These are phyloP conservation scores for Cladosporium velox DNA, from an alignment of 2,329 filamentous ascomycete species.

Conservation along the genomic window DNA sequence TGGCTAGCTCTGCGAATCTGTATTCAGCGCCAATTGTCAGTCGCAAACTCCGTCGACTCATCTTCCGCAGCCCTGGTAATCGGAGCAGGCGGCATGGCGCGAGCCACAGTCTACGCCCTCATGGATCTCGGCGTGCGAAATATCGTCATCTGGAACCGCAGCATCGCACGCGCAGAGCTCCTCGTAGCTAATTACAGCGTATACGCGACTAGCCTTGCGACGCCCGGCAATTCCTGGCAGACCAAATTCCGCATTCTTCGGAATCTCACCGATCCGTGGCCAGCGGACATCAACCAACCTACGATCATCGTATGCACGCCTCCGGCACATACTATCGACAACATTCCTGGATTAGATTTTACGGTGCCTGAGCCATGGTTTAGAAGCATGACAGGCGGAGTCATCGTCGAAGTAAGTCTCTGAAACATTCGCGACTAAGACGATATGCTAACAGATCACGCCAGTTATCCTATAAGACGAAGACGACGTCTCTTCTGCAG, in stretches of 20 bases:
- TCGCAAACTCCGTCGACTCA: slow-evolving; percentile 53
- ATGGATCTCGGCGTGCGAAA: neutral
- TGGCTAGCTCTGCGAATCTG: slow-evolving; percentile 74
- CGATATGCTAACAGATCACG: neutral
- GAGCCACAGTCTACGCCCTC: slow-evolving; percentile 36
- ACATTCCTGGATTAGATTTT: neutral
- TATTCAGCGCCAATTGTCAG: slow-evolving; percentile 67
- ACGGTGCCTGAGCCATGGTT: slow-evolving; percentile 6
- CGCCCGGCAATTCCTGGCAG: neutral
- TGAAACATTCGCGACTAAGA: neutral
- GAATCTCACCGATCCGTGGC: neutral
- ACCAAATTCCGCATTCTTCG: neutral
- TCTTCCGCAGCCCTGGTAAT: slow-evolving; percentile 37
- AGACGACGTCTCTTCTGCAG: neutral
- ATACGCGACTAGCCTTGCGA: neutral
- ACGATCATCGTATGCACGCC: slow-evolving; percentile 6
- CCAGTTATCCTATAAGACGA: slow-evolving; percentile 2
- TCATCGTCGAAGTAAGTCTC: slow-evolving; percentile 3
- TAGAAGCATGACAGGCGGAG: neutral
- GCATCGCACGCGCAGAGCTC: neutral
- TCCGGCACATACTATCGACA: neutral
- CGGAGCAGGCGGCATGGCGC: slow-evolving; percentile 45
- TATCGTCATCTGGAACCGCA: slow-evolving; percentile 9
- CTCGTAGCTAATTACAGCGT: neutral
- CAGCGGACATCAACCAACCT: neutral